Conservation (phyloP, 192 early-diverging fungal species). For the Lobosporangium transversale region DNA sequence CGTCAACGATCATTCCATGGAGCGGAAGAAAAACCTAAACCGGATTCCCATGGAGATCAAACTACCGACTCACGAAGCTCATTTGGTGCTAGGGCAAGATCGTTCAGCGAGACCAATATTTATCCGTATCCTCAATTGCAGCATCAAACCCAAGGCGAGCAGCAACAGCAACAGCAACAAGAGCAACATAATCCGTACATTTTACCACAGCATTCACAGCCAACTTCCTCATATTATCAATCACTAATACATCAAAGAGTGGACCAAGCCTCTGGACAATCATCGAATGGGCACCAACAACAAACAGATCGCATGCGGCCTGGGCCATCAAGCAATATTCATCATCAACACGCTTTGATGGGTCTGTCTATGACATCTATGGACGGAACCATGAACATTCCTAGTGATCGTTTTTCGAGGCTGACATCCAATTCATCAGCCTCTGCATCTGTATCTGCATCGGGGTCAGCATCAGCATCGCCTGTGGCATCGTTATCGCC, state of each 20-base stretch:
- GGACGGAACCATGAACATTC: slow-evolving; percentile 16
- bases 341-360: slow-evolving; percentile 16
- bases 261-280: not conserved
- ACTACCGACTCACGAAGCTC: not conserved
- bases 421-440: not conserved
- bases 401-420: slow-evolving; percentile 11
- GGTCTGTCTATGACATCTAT: slow-evolving; percentile 35
- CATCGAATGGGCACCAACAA: not conserved
- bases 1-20: slow-evolving; percentile 34
- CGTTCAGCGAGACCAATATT: slow-evolving; percentile 39
- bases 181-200: slow-evolving; percentile 8
- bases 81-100: slow-evolving; percentile 21
- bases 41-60: not conserved
- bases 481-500: too few species aligned
- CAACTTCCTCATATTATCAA: not conserved
- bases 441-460: not conserved
- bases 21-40: not conserved
- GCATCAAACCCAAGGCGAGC: slow-evolving; percentile 2
- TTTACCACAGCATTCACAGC: not conserved
- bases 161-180: slow-evolving; percentile 11
- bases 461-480: not conserved
- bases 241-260: not conserved
- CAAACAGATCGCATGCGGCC: too few species aligned
- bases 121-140: slow-evolving; percentile 31
- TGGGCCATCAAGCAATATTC: too few species aligned